Evolutionary conservation across 805 yeast genomes (phyloP).

Genomic region (Zygoascus flipseniorum): DNA sequence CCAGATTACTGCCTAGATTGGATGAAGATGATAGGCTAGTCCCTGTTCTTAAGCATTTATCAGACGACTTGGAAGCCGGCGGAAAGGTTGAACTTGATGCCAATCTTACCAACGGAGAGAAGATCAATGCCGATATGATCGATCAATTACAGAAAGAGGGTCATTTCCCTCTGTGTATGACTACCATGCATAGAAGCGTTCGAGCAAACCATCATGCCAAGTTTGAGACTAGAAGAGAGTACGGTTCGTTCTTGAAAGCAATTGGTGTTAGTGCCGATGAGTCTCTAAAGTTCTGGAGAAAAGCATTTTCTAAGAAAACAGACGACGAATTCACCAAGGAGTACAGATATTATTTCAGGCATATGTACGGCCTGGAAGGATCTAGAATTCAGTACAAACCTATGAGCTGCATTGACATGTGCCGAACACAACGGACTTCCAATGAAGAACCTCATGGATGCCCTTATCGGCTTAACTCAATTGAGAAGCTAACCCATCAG

Average conservation of each 20-base stretch:
- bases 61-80: slow-evolving; percentile 33
- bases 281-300: slow-evolving; percentile 77
- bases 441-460: slow-evolving; percentile 80
- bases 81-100: slow-evolving; percentile 56
- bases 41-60: slow-evolving; percentile 73
- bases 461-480: slow-evolving; percentile 71
- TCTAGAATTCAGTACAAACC: slow-evolving; percentile 78
- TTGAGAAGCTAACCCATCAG: slow-evolving; percentile 51
- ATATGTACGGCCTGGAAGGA: slow-evolving; percentile 88
- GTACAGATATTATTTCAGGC: slow-evolving; percentile 80
- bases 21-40: slow-evolving; percentile 88
- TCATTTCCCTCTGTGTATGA: slow-evolving; percentile 80
- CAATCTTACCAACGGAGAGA: slow-evolving; percentile 24
- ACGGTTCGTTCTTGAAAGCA: slow-evolving; percentile 78
- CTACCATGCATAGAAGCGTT: slow-evolving; percentile 55
- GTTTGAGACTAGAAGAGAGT: slow-evolving; percentile 77
- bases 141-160: slow-evolving; percentile 43
- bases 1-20: slow-evolving; percentile 69
- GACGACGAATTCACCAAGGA: slow-evolving; percentile 78
- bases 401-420: slow-evolving; percentile 71
- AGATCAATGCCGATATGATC: slow-evolving; percentile 54
- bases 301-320: slow-evolving; percentile 52
- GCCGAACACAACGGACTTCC: slow-evolving; percentile 50
- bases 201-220: slow-evolving; percentile 60
- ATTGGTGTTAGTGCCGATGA: slow-evolving; percentile 84